A percentile compares a stretch with the other conserved stretches of the same genome.
Conservation (phyloP, 1,284 basidiomycete species). For the Ustilago esculenta region DNA sequence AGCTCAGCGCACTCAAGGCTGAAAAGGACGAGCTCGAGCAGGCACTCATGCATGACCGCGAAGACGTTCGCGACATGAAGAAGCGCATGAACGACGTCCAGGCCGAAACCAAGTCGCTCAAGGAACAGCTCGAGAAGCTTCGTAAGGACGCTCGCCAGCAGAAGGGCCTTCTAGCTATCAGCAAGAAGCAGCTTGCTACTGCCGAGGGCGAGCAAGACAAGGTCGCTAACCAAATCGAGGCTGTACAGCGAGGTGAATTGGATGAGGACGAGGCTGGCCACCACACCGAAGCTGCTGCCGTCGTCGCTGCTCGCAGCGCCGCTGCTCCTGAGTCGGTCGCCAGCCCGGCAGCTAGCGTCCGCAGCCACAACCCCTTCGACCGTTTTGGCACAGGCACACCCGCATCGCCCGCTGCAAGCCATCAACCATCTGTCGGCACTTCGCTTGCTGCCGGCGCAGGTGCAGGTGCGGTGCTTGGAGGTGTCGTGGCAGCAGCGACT, state of each 20-base stretch:
- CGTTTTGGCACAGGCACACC: constrained; percentile 69
- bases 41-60: constrained; percentile 86
- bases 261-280: constrained; percentile 67
- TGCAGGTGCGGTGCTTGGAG: constrained; percentile 59
- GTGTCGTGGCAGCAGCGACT: constrained; percentile 53
- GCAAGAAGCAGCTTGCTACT: constrained; percentile 88
- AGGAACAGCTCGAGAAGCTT: constrained; percentile 82
- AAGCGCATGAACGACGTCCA: constrained; percentile 83
- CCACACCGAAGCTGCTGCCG: constrained; percentile 50
- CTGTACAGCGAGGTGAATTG: constrained; percentile 69
- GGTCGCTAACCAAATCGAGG: constrained; percentile 74
- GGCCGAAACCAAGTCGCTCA: constrained; percentile 77
- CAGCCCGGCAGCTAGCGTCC: constrained; percentile 69
- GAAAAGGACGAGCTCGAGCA: constrained; percentile 95
- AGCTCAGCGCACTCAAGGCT: constrained; percentile 84
- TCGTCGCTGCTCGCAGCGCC: constrained; percentile 33
- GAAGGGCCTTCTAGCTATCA: constrained; percentile 91
- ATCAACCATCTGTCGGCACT: constrained; percentile 38
- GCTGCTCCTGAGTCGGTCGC: constrained; percentile 29
- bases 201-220: constrained; percentile 82
- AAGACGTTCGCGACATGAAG: constrained; percentile 88
- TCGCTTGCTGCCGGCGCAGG: constrained; percentile 58
- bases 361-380: constrained; percentile 95
- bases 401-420: constrained; percentile 5
- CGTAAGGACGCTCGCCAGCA: constrained; percentile 96